These are phyloP conservation scores for button mushroom (Agaricus bisporus) DNA, from an alignment of 768 basidiomycete species.

Conservation along the genomic window DNA sequence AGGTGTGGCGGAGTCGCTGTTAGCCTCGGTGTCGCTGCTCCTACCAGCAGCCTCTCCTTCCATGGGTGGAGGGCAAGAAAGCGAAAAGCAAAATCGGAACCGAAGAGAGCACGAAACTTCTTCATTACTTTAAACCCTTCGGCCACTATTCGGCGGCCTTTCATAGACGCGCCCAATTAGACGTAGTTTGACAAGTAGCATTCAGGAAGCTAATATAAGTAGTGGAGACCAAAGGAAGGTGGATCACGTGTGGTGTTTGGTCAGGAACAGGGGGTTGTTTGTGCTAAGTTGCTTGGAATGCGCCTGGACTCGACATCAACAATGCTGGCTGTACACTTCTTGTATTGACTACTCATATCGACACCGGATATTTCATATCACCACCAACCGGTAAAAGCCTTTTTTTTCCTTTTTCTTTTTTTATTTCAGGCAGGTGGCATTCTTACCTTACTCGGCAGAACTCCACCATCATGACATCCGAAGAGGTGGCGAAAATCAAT, in stretches of 20 bases:
- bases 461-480: conserved; percentile 18
- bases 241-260: conserved; percentile 5
- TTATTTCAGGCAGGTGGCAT: not conserved
- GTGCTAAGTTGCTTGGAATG: not conserved
- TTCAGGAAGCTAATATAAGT: no score
- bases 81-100: not conserved
- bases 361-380: not conserved
- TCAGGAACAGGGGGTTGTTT: conserved; percentile 5
- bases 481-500: conserved; percentile 1
- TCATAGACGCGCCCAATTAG: no score
- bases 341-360: conserved; percentile 1
- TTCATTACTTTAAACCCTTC: no score
- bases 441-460: conserved; percentile 13
- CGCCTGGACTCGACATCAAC: conserved; percentile 1
- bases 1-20: not conserved
- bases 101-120: not conserved
- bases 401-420: not conserved
- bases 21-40: not conserved
- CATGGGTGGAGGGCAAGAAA: no score
- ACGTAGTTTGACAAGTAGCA: no score
- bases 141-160: no score
- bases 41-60: no score
- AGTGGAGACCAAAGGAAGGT: no score
- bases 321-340: conserved; percentile 6
- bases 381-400: not conserved